Base-by-base conservation (phyloP, 805 yeast species). In the Wickerhamomyces bisporus region DNA sequence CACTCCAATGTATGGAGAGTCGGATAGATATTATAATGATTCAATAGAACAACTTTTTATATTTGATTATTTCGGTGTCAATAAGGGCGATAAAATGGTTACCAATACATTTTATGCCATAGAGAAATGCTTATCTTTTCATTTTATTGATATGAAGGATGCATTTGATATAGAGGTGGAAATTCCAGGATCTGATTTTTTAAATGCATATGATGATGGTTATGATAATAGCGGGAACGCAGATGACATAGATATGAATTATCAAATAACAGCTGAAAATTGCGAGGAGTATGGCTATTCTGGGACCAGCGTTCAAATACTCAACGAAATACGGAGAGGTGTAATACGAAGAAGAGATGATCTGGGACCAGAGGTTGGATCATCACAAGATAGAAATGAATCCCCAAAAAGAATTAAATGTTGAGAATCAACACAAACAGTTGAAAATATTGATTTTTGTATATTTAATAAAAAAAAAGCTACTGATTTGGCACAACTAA, bases 21-120 rank as follows among this genome's bases (percentile, higher is more conserved):
- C 50, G 37, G 70, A 66, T 26, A 50, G 68, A 30, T 61, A 57
- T 37, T 61, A 58, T 36, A 62, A 60, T 40, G 50, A 55, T 6
- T 46, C 52, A 11, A 52, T 61, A 4, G 70, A 66, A 29, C 48
- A 50, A 5, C 44, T 66, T 10, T 67, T 66, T 48, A 61, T 62
- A 0, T 59, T 55, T 44, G 55, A 52, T 15, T 53, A 53, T 40
- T 65, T 65, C 49, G 72, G 72, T 0, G 49, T 58, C 13, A 66
- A 65, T 38, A 53, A 63, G 41, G 70, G 71, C 5, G 65, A 65
- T 33, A 60, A 57, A 16, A 43, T 66, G 57, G 64, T 68, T 2
- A 48, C 44, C 11, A 57, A 56, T 36, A 60, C 69, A 18, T 65
- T 61, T 42, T 52, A 55, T 14, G 68, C 70, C 4, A 35, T 68